Base-by-base conservation (phyloP, 345 rosid species). In the Mercurialis annua region DNA sequence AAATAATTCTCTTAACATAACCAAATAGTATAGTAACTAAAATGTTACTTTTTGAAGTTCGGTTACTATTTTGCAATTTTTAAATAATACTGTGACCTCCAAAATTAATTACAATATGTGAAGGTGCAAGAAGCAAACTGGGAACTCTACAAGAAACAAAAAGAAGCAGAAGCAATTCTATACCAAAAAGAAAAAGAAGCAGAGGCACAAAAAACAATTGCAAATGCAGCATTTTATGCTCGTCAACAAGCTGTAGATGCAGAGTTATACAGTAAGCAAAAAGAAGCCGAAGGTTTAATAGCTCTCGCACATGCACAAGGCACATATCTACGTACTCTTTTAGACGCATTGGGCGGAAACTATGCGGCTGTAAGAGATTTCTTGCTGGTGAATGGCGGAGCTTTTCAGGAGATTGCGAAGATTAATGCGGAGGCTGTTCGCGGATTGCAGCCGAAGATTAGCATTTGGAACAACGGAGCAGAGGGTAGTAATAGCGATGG, bases 41-140 rank as follows among this genome's bases (percentile, higher is more conserved):
- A n/a, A n/a, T n/a, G n/a, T n/a, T n/a, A n/a, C n/a, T n/a, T n/a
- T n/a, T n/a, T n/a, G n/a, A n/a, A n/a, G n/a, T n/a, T n/a, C n/a
- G n/a, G n/a, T n/a, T n/a, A n/a, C n/a, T n/a, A n/a, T n/a, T n/a
- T n/a, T n/a, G n/a, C n/a, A n/a, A n/a, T n/a, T n/a, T n/a, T n/a
- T n/a, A n/a, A n/a, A n/a, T n/a, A n/a, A n/a, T n/a, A n/a, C n/a
- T n/a, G n/a, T n/a, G n/a, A n/a, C n/a, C n/a, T n/a, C n/a, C n/a
- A n/a, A n/a, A n/a, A n/a, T n/a, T n/a, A n/a, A n/a, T n/a, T n/a
- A n/a, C n/a, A n/a, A n/a, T 1, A 50, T 1, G 24, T 7, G 34
- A 31, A 70, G 74, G 73, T 53, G 40, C 73, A 62, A 70, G 73
- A 70, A 29, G 68, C 74, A 33, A 70, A 70, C 59, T 62, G 67